Conservation (phyloP, 2,329 filamentous ascomycete genomes). For the Elsinoe perseae region DNA sequence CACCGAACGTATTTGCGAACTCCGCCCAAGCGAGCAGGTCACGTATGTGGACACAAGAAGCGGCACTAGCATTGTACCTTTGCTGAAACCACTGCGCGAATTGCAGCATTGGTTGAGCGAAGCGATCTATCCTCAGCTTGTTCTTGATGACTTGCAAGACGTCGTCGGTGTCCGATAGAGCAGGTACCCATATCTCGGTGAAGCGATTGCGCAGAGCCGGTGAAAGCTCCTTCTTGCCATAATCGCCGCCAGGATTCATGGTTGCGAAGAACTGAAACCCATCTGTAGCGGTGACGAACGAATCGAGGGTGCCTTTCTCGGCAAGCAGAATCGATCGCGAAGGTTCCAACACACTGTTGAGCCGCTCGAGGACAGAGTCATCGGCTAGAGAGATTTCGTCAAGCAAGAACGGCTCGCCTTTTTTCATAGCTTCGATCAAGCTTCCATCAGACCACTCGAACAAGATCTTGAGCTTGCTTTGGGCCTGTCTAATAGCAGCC, state of each 20-base stretch:
- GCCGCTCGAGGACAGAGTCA: slow-evolving; percentile 88
- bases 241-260: slow-evolving; percentile 98
- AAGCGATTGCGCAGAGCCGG: slow-evolving; percentile 92
- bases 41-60: slow-evolving; percentile 77
- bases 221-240: slow-evolving; percentile 94
- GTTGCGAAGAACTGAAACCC: slow-evolving; percentile 96
- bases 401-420: slow-evolving; percentile 81
- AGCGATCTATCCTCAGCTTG: slow-evolving; percentile 57
- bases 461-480: slow-evolving; percentile 66
- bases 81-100: slow-evolving; percentile 88
- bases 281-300: slow-evolving; percentile 63
- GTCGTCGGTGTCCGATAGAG: slow-evolving; percentile 76
- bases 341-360: slow-evolving; percentile 94
- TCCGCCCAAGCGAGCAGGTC: slow-evolving; percentile 90
- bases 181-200: slow-evolving; percentile 96
- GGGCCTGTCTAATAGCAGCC: slow-evolving; percentile 37
- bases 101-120: slow-evolving; percentile 64
- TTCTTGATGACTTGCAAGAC: slow-evolving; percentile 76
- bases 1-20: slow-evolving; percentile 66
- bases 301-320: slow-evolving; percentile 83
- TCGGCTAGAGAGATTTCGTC: slow-evolving; percentile 98
- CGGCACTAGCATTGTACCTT: slow-evolving; percentile 65
- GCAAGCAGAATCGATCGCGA: slow-evolving; percentile 79
- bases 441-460: slow-evolving; percentile 97
- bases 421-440: slow-evolving; percentile 86